Conservation (phyloP, 2,329 filamentous ascomycete genomes). For the Kalmusia sp. region DNA sequence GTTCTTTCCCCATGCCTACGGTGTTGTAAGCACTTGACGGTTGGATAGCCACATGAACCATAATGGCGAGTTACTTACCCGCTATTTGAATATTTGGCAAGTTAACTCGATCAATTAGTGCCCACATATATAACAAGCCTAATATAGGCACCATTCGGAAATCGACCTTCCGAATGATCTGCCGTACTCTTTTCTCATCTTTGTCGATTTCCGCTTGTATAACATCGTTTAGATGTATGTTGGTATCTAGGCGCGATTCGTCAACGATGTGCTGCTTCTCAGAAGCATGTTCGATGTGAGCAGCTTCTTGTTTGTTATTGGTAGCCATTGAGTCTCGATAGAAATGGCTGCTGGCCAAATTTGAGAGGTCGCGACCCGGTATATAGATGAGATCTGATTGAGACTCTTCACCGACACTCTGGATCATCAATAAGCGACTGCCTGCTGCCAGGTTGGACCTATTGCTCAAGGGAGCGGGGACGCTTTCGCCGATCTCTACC, state of each 20-base stretch:
- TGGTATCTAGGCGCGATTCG: slow-evolving; percentile 15
- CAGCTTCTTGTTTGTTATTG: slow-evolving; percentile 3
- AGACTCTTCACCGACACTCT: not conserved
- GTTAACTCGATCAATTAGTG: slow-evolving; percentile 19
- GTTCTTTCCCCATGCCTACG: slow-evolving; percentile 15
- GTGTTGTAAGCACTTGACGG: not conserved
- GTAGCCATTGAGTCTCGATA: not conserved
- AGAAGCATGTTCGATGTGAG: slow-evolving; percentile 6
- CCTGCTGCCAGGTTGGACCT: not conserved
- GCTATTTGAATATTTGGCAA: slow-evolving; percentile 13
- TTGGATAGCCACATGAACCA: not conserved
- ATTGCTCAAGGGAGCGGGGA: not conserved
- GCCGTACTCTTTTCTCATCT: slow-evolving; percentile 16
- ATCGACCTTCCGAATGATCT: slow-evolving; percentile 19
- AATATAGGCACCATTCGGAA: slow-evolving; percentile 19
- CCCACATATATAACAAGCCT: slow-evolving; percentile 20
- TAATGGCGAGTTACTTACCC: not conserved
- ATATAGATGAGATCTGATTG: not conserved
- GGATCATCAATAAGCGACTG: not conserved
- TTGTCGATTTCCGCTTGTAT: slow-evolving; percentile 16
- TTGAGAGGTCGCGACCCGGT: not conserved
- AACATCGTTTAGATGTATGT: slow-evolving; percentile 17
- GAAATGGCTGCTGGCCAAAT: not conserved
- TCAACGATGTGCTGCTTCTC: slow-evolving; percentile 12
- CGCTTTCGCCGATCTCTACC: not conserved